Percentiles rank a stretch among this genome's conserved stretches.
Conservation (phyloP, 2,329 filamentous ascomycete species). For the Exophiala mesophila region DNA sequence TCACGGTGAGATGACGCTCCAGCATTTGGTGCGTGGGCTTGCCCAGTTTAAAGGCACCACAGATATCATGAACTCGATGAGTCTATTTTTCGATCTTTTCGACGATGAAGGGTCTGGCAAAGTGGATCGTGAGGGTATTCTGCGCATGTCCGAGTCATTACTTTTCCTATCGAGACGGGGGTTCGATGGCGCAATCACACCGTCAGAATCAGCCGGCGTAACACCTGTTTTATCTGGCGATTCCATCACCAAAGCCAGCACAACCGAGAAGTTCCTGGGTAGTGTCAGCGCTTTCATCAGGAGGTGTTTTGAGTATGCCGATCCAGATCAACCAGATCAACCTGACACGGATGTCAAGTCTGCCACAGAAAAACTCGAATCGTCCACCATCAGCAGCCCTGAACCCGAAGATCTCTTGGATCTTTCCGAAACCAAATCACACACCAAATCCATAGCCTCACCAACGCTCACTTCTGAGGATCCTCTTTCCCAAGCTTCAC, state of each 20-base stretch:
- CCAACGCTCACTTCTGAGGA: slow-evolving; percentile 21
- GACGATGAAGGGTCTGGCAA: slow-evolving; percentile 87
- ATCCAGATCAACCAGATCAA: slow-evolving; percentile 67
- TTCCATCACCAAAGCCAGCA: slow-evolving; percentile 45
- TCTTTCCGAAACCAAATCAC: slow-evolving; percentile 33
- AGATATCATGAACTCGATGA: slow-evolving; percentile 97
- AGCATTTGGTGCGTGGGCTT: slow-evolving; percentile 86
- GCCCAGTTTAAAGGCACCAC: slow-evolving; percentile 87
- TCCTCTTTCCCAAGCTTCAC: slow-evolving; percentile 23
- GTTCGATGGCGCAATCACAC: slow-evolving; percentile 67
- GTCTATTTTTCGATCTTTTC: slow-evolving; percentile 96
- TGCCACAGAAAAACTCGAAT: slow-evolving; percentile 49
- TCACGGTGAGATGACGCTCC: slow-evolving; percentile 72
- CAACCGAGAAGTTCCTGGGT: slow-evolving; percentile 83
- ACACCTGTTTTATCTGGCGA: slow-evolving; percentile 16
- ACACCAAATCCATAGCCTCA: slow-evolving; percentile 25
- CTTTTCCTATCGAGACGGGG: slow-evolving; percentile 88
- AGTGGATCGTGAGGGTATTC: slow-evolving; percentile 90
- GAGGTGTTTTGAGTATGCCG: slow-evolving; percentile 95
- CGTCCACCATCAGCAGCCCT: slow-evolving; percentile 1
- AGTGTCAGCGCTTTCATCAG: slow-evolving; percentile 95
- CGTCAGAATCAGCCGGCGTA: slow-evolving; percentile 57
- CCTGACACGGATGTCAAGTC: slow-evolving; percentile 61
- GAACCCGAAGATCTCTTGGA: slow-evolving; percentile 40
- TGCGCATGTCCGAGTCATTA: slow-evolving; percentile 89